These are phyloP conservation scores for Lentinula edodes DNA, from an alignment of 768 basidiomycete species.

Conservation along the genomic window DNA sequence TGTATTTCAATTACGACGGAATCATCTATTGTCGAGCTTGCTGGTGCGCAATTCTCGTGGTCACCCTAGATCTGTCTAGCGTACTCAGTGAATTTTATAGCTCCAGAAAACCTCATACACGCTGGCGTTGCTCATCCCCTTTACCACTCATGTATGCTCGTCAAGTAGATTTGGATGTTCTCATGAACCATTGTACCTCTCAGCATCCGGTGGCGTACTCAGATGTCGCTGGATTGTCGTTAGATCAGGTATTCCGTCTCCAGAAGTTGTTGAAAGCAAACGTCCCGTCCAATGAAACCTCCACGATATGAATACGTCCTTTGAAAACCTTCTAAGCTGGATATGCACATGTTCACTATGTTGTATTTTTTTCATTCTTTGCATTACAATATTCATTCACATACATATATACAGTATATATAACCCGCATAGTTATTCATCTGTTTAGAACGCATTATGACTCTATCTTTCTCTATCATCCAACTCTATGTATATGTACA, in stretches of 20 bases:
- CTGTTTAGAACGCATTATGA: too few species aligned
- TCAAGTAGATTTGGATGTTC: neutral
- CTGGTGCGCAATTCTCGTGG: neutral
- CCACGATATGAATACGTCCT: neutral
- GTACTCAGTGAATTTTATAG: neutral
- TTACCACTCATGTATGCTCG: neutral
- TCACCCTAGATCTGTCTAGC: too few species aligned
- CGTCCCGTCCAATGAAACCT: neutral
- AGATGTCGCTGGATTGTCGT: neutral
- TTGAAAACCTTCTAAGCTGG: neutral
- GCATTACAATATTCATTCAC: too few species aligned
- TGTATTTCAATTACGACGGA: neutral
- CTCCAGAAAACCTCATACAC: neutral
- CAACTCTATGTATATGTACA: too few species aligned
- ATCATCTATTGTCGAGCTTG: neutral
- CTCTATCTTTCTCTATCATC: too few species aligned
- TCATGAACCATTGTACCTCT: conserved; percentile 5
- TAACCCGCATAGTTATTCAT: too few species aligned
- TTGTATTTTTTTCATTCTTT: too few species aligned
- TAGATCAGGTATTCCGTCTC: conserved; percentile 1
- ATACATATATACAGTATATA: too few species aligned
- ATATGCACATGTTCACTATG: too few species aligned
- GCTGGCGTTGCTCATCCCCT: neutral
- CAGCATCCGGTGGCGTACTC: conserved; percentile 3
- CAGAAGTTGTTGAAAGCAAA: conserved; percentile 3